Evolutionary conservation across 2,329 filamentous ascomycete species (phyloP).

Genomic region (Colletotrichum tamarilloi): DNA sequence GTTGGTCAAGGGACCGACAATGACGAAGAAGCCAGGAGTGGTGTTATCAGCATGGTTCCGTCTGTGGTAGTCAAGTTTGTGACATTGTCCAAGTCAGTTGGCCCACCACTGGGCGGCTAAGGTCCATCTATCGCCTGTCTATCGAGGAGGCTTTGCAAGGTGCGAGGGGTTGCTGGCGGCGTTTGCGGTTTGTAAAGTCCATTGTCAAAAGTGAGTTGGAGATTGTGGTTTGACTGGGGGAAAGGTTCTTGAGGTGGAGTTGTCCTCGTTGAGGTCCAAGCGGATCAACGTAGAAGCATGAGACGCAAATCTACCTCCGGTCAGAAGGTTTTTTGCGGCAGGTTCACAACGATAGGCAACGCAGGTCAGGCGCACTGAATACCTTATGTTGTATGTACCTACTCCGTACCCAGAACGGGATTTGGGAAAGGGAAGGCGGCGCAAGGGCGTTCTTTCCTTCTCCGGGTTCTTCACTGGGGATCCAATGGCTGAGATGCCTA

Average conservation of each 20-base stretch:
- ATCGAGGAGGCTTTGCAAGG: not conserved
- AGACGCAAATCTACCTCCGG: not conserved
- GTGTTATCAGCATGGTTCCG: slow-evolving; percentile 16
- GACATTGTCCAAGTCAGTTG: not conserved
- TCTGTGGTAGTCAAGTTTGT: not conserved
- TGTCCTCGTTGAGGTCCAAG: not conserved
- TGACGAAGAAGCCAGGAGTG: not conserved
- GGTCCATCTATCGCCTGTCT: not conserved
- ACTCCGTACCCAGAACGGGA: not conserved
- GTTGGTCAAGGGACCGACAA: not conserved
- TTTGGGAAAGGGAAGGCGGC: not conserved
- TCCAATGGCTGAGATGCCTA: not conserved
- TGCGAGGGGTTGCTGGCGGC: not conserved
- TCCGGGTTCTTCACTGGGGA: not conserved
- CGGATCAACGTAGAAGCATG: not conserved
- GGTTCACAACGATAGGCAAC: not conserved
- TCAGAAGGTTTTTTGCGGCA: not conserved
- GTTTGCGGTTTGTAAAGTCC: not conserved
- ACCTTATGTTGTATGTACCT: not conserved
- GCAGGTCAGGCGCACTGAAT: not conserved
- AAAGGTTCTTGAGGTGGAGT: not conserved
- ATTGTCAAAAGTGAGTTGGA: not conserved
- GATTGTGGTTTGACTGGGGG: not conserved
- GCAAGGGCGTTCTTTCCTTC: not conserved
- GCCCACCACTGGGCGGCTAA: not conserved